These are phyloP conservation scores for Fusarium brachygibbosum DNA, from an alignment of 2,329 filamentous ascomycete genomes.

Conservation along the genomic window DNA sequence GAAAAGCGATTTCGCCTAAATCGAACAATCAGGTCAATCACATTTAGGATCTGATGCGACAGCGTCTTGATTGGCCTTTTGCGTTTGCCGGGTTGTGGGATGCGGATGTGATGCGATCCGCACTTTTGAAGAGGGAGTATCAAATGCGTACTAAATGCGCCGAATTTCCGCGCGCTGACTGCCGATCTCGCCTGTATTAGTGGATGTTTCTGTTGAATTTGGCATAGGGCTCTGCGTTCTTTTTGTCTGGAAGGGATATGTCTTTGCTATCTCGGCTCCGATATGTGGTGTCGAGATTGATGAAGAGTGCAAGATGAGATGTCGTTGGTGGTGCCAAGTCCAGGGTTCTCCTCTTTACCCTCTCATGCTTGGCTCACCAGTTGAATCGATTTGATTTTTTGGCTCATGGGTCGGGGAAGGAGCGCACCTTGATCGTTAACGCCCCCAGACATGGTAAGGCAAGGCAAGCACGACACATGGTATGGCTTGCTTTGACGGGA, in stretches of 20 bases:
- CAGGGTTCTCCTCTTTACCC: conserved; percentile 28
- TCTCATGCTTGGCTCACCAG: conserved; percentile 11
- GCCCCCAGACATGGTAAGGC: conserved; percentile 1
- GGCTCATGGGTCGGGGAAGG: conserved; percentile 30
- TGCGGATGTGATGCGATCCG: conserved; percentile 45
- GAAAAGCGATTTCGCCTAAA: conserved; percentile 42
- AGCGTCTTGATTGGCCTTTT: conserved; percentile 38
- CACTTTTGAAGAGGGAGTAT: conserved; percentile 38
- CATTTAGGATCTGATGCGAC: conserved; percentile 44
- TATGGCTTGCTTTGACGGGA: conserved; percentile 33
- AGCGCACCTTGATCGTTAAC: conserved; percentile 26
- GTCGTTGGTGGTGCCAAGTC: conserved; percentile 27
- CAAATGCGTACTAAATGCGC: conserved; percentile 34
- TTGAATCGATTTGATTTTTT: conserved; percentile 20
- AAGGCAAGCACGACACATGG: conserved; percentile 40
- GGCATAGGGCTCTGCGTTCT: conserved; percentile 22
- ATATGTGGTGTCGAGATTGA: neutral
- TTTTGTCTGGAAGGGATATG: neutral
- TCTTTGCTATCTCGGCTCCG: neutral
- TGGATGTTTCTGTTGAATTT: conserved; percentile 16
- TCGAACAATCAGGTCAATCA: conserved; percentile 34
- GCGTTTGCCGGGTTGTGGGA: conserved; percentile 30
- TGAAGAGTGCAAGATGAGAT: conserved; percentile 22
- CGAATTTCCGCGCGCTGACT: conserved; percentile 38
- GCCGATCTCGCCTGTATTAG: conserved; percentile 37